These are phyloP conservation scores for Starmerella gropengiesseri DNA, from an alignment of 805 yeast genomes.

Conservation along the genomic window DNA sequence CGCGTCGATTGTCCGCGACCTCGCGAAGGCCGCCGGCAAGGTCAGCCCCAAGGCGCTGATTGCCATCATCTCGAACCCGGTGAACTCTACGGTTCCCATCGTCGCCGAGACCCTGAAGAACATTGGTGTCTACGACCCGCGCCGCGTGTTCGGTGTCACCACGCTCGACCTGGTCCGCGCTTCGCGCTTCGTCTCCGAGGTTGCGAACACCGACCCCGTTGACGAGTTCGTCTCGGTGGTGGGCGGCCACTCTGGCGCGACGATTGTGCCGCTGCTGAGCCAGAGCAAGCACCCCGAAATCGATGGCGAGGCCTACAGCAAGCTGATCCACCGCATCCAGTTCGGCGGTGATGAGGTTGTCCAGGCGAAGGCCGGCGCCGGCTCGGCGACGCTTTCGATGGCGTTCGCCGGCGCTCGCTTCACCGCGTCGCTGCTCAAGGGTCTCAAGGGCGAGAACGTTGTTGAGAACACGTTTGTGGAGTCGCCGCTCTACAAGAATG, in stretches of 20 bases:
- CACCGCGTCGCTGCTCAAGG: constrained; percentile 42
- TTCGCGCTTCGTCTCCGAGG: constrained; percentile 70
- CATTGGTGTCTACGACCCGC: constrained; percentile 80
- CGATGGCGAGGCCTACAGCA: constrained; percentile 53
- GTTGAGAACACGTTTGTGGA: constrained; percentile 49
- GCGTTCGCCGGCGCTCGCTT: constrained; percentile 84
- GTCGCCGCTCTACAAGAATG: constrained; percentile 67
- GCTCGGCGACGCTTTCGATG: constrained; percentile 88
- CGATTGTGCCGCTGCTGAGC: constrained; percentile 86
- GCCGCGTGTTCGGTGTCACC: constrained; percentile 90
- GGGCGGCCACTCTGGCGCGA: constrained; percentile 96
- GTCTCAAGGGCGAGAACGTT: constrained; percentile 34
- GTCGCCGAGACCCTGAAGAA: constrained; percentile 85
- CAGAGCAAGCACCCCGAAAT: constrained; percentile 53
- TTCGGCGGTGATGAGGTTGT: constrained; percentile 96
- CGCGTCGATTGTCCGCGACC: constrained; percentile 87
- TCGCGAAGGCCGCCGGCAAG: constrained; percentile 77
- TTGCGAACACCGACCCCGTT: constrained; percentile 60
- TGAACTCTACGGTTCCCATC: constrained; percentile 94
- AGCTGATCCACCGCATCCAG: constrained; percentile 76
- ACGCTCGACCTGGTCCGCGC: constrained; percentile 87
- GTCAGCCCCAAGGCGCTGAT: constrained; percentile 75
- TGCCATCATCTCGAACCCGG: constrained; percentile 84
- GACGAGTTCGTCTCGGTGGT: constrained; percentile 74
- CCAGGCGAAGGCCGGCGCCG: constrained; percentile 87